Conservation (phyloP, 2,329 filamentous ascomycete genomes). For the Penicillium vulpinum region DNA sequence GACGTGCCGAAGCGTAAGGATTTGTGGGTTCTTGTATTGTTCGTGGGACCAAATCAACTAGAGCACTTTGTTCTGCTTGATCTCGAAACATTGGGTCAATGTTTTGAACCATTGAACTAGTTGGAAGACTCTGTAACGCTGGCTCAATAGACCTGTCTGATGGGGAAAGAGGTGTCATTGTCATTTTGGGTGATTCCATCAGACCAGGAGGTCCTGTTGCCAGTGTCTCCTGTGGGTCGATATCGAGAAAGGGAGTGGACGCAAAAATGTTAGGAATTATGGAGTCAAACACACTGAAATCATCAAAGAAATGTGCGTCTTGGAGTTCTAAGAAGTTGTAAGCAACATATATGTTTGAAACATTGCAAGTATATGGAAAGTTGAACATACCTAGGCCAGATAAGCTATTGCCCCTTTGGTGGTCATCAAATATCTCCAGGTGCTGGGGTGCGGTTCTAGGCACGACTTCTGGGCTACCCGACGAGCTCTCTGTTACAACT, state of each 20-base stretch:
- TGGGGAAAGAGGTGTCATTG: not conserved
- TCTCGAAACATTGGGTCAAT: not conserved
- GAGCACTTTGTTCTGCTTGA: not conserved
- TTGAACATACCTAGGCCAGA: not conserved
- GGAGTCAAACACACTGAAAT: not conserved
- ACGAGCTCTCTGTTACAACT: not conserved
- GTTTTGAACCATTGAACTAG: not conserved
- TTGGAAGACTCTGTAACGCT: not conserved
- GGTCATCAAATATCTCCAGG: not conserved
- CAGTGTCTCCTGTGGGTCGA: not conserved
- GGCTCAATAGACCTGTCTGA: not conserved
- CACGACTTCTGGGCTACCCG: not conserved
- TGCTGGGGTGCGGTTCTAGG: not conserved
- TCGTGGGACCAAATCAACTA: not conserved
- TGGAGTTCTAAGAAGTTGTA: not conserved
- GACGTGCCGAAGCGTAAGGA: not conserved
- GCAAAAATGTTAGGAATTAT: constrained; percentile 2
- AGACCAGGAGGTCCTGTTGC: not conserved
- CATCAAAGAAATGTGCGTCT: not conserved
- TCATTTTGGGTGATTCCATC: not conserved
- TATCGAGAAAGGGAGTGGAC: not conserved
- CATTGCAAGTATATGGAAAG: not conserved
- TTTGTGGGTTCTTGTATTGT: not conserved
- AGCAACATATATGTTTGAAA: not conserved
- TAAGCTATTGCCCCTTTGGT: not conserved